These are phyloP conservation scores for Neckera pumila DNA, from an alignment of 225 moss, liverwort and hornwort genomes.

Conservation along the genomic window DNA sequence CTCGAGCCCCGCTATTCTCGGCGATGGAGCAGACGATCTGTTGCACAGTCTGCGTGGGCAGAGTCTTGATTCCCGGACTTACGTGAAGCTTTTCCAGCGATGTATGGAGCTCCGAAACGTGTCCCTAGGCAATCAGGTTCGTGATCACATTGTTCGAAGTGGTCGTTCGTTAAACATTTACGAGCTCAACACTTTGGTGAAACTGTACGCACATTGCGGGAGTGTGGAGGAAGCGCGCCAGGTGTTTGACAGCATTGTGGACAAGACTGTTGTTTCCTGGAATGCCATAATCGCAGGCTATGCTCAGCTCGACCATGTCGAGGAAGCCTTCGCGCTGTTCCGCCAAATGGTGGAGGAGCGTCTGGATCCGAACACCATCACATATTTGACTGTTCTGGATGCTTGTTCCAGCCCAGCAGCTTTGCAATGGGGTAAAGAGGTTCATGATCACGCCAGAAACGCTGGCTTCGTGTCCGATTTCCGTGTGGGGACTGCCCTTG, in stretches of 20 bases:
- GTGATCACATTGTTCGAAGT: constrained; percentile 18
- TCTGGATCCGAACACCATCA: constrained; percentile 14
- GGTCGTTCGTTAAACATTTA: constrained; percentile 16
- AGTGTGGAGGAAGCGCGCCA: constrained; percentile 9
- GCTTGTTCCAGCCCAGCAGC: constrained; percentile 8
- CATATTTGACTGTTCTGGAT: constrained; percentile 8
- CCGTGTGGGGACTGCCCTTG: constrained; percentile 18
- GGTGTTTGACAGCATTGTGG: constrained; percentile 11
- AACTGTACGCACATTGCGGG: constrained; percentile 21
- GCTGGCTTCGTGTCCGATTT: constrained; percentile 14
- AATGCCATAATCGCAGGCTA: constrained; percentile 26
- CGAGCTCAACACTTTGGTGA: constrained; percentile 23
- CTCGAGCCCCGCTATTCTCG: neutral
- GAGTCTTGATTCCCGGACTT: constrained; percentile 11
- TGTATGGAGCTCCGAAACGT: constrained; percentile 14
- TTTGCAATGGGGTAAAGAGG: constrained; percentile 1
- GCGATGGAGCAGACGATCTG: neutral
- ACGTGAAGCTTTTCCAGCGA: constrained; percentile 21
- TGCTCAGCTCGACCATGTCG: neutral
- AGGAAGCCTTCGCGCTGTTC: constrained; percentile 16
- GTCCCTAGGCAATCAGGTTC: constrained; percentile 9
- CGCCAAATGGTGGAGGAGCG: constrained; percentile 12
- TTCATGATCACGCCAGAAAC: neutral
- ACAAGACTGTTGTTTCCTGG: constrained; percentile 23
- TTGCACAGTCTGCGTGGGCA: neutral